phyloP scores from a whole-genome alignment of 768 basidiomycete genomes.

The Suillus placidus region DNA sequence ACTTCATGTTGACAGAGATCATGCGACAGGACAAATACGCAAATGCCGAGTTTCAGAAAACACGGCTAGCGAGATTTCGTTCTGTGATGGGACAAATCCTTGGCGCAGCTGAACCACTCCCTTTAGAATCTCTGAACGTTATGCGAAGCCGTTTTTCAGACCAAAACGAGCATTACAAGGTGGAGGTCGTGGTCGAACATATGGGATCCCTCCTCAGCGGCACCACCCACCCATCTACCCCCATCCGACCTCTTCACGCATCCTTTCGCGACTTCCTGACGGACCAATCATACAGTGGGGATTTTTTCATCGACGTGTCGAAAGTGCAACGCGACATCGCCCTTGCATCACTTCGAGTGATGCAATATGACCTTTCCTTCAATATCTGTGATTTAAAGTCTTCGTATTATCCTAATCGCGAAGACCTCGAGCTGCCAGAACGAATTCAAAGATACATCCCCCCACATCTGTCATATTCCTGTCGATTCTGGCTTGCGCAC shows the following conservation, averaged over 20 bases:
- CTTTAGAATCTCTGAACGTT: neutral
- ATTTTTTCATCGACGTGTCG: constrained; percentile 19
- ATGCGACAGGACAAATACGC: neutral
- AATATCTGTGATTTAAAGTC: constrained; percentile 38
- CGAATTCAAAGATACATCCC: constrained; percentile 10
- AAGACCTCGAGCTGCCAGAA: constrained; percentile 16
- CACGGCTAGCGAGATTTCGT: constrained; percentile 7
- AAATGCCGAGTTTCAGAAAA: neutral
- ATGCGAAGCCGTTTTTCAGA: constrained; percentile 9
- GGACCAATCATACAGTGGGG: constrained; percentile 12
- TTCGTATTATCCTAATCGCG: constrained; percentile 32
- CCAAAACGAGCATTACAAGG: constrained; percentile 1
- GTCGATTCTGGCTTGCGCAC: constrained; percentile 17
- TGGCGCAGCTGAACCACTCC: constrained; percentile 13
- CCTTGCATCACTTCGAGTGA: constrained; percentile 25
- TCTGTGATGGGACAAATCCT: constrained; percentile 15
- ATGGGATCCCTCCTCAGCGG: constrained; percentile 17
- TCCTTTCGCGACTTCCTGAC: constrained; percentile 33
- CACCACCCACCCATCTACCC: neutral
- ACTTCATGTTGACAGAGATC: constrained; percentile 10
- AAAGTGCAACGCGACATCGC: constrained; percentile 22
- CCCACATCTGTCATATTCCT: constrained; percentile 13
- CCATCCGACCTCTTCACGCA: constrained; percentile 27
- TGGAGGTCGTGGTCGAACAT: constrained; percentile 10
- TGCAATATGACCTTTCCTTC: constrained; percentile 36